These are phyloP conservation scores for Trichoderma polysporum DNA, from an alignment of 2,329 filamentous ascomycete genomes.

Conservation along the genomic window DNA sequence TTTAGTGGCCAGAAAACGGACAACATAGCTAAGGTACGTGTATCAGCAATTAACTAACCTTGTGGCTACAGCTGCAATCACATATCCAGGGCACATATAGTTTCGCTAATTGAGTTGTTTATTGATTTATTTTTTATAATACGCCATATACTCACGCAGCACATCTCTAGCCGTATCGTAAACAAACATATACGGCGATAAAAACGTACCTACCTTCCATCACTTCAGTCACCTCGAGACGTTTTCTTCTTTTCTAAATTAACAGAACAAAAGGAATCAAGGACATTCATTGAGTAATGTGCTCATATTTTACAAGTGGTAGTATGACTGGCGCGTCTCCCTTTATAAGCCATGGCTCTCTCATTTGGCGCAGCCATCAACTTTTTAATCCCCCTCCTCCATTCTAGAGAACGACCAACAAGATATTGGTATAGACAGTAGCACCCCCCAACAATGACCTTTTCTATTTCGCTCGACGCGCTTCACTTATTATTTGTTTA, in stretches of 20 bases:
- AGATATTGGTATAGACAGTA: constrained; percentile 50
- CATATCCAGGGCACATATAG: too few relatives aligned
- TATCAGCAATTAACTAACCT: too few relatives aligned
- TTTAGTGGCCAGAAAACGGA: background rate
- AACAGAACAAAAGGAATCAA: constrained; percentile 58
- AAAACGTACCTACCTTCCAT: background rate
- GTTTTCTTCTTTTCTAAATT: background rate
- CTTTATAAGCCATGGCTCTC: constrained; percentile 44
- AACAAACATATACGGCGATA: background rate
- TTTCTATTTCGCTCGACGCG: constrained; percentile 34
- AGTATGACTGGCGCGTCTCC: constrained; percentile 50
- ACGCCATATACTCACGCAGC: too few relatives aligned
- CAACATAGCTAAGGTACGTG: too few relatives aligned
- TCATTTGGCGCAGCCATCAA: constrained; percentile 48
- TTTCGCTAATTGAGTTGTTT: too few relatives aligned
- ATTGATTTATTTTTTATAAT: too few relatives aligned
- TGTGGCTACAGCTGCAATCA: too few relatives aligned
- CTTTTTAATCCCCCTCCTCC: constrained; percentile 39
- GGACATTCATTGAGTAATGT: constrained; percentile 60
- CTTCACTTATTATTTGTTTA: constrained; percentile 42
- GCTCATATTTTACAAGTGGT: constrained; percentile 64
- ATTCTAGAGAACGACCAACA: constrained; percentile 48
- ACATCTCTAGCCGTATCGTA: background rate
- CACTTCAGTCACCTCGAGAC: background rate
- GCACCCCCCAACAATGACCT: constrained; percentile 35